Conservation (phyloP, 768 basidiomycete genomes). For the Mycena rosella region DNA sequence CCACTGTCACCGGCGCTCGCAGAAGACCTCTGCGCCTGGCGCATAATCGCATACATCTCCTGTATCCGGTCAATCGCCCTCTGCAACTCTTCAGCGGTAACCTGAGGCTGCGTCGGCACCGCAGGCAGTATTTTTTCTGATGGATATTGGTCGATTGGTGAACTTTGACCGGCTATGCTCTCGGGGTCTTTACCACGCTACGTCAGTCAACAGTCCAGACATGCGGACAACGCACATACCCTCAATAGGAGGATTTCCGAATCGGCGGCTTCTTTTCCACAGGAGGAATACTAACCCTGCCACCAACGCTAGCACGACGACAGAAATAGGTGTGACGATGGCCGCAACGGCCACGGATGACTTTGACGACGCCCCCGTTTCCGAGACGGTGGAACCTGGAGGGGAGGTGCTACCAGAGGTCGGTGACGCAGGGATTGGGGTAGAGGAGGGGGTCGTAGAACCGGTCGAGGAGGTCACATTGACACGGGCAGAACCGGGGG, state of each 20-base stretch:
- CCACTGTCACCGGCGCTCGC: not conserved
- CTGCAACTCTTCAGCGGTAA: constrained; percentile 17
- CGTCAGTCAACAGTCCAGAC: not conserved
- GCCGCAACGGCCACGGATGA: not conserved
- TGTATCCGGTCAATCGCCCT: constrained; percentile 21
- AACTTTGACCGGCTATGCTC: not conserved
- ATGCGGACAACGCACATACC: constrained; percentile 7
- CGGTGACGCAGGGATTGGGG: not conserved
- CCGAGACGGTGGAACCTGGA: not conserved
- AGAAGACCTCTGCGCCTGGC: constrained; percentile 5
- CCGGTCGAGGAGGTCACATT: not conserved
- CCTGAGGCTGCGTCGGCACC: not conserved
- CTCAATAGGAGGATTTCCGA: not conserved
- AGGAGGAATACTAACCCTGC: constrained; percentile 12
- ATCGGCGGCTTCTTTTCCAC: constrained; percentile 5
- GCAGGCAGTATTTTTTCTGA: constrained; percentile 6
- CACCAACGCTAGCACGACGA: constrained; percentile 2
- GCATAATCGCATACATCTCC: constrained; percentile 22
- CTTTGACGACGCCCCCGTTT: not conserved
- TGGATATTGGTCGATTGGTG: not conserved
- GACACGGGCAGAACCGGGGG: not conserved
- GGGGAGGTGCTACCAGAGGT: not conserved
- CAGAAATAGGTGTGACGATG: constrained; percentile 18
- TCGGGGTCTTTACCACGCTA: constrained; percentile 16
- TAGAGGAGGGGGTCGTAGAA: not conserved